These are phyloP conservation scores for Apophysomyces ossiformis DNA, from an alignment of 371 early-diverging fungal species.

Conservation along the genomic window DNA sequence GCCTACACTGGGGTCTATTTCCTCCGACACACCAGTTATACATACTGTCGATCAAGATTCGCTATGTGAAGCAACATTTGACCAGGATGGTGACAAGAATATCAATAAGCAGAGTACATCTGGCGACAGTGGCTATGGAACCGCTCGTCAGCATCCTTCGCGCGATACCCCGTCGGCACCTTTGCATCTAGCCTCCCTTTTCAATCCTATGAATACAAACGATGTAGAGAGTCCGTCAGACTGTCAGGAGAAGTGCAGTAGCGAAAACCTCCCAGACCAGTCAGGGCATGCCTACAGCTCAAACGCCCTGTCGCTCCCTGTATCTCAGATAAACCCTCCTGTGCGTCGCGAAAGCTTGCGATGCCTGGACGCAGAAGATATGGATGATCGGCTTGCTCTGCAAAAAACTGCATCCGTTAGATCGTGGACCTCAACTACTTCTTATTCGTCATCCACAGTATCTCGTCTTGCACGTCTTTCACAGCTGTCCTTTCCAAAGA, in stretches of 20 bases:
- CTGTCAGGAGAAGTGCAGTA: constrained; percentile 7
- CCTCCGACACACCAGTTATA: background rate
- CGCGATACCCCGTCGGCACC: constrained; percentile 16
- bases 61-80: background rate
- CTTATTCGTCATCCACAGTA: constrained; percentile 9
- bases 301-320: constrained; percentile 10
- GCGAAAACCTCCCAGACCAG: constrained; percentile 1
- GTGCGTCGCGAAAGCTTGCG: constrained; percentile 5
- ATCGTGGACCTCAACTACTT: constrained; percentile 10
- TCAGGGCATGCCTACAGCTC: constrained; percentile 5
- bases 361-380: constrained; percentile 1
- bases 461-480: constrained; percentile 18
- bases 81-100: constrained; percentile 1
- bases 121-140: constrained; percentile 26
- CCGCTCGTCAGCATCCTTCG: constrained; percentile 8
- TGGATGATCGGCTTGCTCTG: background rate
- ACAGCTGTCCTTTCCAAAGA: constrained; percentile 23
- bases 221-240: background rate
- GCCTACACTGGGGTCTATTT: background rate
- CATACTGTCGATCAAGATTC: background rate
- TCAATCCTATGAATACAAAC: constrained; percentile 18
- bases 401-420: constrained; percentile 4
- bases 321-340: background rate
- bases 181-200: constrained; percentile 27
- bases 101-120: constrained; percentile 15